Conservation (phyloP, 2,329 filamentous ascomycete species). For the Colletotrichum filicis region DNA sequence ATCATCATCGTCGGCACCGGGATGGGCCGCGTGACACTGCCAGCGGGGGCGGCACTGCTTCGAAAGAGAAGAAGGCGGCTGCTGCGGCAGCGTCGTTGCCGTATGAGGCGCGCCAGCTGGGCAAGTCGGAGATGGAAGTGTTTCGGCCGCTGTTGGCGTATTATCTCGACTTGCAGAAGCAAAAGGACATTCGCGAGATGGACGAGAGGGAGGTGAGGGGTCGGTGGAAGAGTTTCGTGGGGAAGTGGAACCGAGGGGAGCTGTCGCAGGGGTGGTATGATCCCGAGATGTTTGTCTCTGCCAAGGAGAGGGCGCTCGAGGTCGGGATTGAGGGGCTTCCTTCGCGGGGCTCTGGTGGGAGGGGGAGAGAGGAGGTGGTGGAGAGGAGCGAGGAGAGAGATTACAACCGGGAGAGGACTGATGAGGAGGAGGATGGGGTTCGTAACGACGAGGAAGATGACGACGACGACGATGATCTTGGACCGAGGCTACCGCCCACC, state of each 20-base stretch:
- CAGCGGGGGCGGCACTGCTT: background rate
- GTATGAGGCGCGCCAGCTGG: constrained; percentile 71
- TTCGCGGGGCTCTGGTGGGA: background rate
- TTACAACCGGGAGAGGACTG: constrained; percentile 3
- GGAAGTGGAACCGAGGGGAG: constrained; percentile 92
- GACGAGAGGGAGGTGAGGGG: constrained; percentile 81
- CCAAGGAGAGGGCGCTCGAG: constrained; percentile 42
- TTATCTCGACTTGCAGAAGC: constrained; percentile 91
- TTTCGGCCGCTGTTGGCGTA: constrained; percentile 82
- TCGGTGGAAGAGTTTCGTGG: constrained; percentile 92
- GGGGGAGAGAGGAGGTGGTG: constrained; percentile 35
- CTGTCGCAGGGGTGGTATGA: constrained; percentile 95
- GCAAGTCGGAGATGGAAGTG: constrained; percentile 72
- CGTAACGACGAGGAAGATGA: constrained; percentile 53
- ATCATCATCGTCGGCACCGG: constrained; percentile 21
- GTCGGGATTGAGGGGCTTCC: background rate
- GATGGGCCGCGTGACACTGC: constrained; percentile 5
- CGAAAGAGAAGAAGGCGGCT: constrained; percentile 19
- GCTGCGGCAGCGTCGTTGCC: constrained; percentile 61
- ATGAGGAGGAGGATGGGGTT: constrained; percentile 37
- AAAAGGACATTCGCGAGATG: constrained; percentile 74
- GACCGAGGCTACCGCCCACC: constrained; percentile 51
- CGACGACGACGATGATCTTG: constrained; percentile 72
- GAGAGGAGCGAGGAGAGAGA: constrained; percentile 2
- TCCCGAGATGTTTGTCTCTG: constrained; percentile 70